Base-by-base conservation (phyloP, 805 yeast genomes). In the Saccharomycopsis olivae region DNA sequence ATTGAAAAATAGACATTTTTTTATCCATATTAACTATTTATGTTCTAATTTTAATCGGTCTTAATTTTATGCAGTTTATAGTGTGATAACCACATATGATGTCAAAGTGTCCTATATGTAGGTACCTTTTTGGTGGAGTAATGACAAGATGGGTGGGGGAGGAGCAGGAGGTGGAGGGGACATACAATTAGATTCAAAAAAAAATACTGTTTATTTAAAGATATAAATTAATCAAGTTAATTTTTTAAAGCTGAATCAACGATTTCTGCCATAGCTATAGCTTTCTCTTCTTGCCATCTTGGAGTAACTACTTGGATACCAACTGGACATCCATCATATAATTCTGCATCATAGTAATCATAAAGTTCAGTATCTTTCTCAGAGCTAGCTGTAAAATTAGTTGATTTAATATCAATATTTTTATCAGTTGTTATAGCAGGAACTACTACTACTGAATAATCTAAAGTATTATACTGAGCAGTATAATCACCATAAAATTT, bases 281-380 rank as follows among this genome's bases (percentile, higher is more conserved):
- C 66, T 50, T 71, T 69, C 50, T 78, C 85, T 50, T 78, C 85
- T 45, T 75, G 69, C 40, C 67, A 69, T 42, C 75, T 61, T 40
- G 68, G 62, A 19, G 77, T 68, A 14, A 73, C 66, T 18, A 78
- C 47, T 51, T 78, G 85, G 5, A 75, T 47, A 3, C 68, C 62
- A 3, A 76, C 73, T 0, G 82, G 79, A 50, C 71, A 73, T 3
- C 71, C 73, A 42, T 64, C 60, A 39, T 56, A 59, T 33, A 62
- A 56, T 39, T 66, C 69, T 5, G 75, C 66, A 40, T 69, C 61
- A 56, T 73, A 74, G 29, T 62, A 53, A 10, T 59, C 58, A 52
- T 60, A 54, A 27, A 51, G 51, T 11, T 46, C 47, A 30, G 53
- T 50, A 34, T 64, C 69, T 3, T 49, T 37, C 3, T 57, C 58